Evolutionary conservation across 345 rosid genomes (phyloP).

Genomic region (Jatropha curcas): DNA sequence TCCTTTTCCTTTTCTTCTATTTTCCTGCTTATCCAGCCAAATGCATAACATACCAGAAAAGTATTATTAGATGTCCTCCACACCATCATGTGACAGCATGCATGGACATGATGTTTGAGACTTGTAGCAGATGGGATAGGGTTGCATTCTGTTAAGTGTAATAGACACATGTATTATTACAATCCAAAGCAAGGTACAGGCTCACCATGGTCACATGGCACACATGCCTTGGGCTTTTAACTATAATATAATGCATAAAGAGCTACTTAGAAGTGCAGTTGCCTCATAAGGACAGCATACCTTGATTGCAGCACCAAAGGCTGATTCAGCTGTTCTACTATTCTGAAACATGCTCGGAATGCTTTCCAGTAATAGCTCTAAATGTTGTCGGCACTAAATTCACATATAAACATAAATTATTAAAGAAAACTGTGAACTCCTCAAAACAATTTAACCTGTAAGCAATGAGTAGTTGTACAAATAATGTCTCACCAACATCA

Average conservation of each 20-base stretch:
- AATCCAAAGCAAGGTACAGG: too few relatives aligned
- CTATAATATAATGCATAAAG: not conserved
- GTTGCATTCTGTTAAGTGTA: not conserved
- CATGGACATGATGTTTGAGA: too few relatives aligned
- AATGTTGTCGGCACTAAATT: conserved; percentile 86
- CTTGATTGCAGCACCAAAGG: conserved; percentile 98
- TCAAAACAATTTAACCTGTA: not conserved
- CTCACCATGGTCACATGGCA: too few relatives aligned
- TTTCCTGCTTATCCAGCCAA: too few relatives aligned
- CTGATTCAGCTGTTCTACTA: conserved; percentile 86
- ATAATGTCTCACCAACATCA: conserved; percentile 5
- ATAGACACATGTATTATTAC: not conserved
- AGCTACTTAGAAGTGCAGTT: too few relatives aligned
- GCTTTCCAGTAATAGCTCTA: conserved; percentile 89
- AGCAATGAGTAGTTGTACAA: not conserved
- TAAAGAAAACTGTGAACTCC: not conserved
- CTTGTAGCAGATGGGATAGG: too few relatives aligned
- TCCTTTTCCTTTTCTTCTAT: too few relatives aligned
- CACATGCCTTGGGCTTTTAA: not conserved
- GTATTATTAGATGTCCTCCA: not conserved
- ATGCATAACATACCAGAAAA: not conserved
- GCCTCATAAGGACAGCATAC: conserved; percentile 49
- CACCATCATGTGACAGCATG: not conserved
- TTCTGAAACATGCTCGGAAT: conserved; percentile 93
- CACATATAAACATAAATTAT: conserved; percentile 15